Conservation (phyloP, 2,329 filamentous ascomycete species). For the Aureobasidium subglaciale region DNA sequence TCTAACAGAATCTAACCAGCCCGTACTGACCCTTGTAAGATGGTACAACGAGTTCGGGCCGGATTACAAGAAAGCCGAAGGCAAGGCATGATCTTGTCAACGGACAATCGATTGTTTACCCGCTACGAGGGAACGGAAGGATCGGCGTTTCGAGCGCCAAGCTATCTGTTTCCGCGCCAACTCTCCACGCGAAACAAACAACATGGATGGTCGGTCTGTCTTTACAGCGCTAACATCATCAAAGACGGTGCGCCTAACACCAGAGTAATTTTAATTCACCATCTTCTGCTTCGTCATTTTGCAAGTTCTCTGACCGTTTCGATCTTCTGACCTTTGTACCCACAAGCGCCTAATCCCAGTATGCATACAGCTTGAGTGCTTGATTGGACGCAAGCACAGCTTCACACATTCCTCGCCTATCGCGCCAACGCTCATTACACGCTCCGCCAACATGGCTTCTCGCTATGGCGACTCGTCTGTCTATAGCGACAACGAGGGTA, state of each 20-base stretch:
- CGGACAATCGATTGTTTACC: background rate
- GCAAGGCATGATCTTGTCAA: conserved; percentile 9
- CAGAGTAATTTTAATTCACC: background rate
- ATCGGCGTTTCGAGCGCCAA: background rate
- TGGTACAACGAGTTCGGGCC: conserved; percentile 27
- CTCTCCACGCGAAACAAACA: conserved; percentile 11
- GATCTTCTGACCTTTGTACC: background rate
- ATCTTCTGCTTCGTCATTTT: conserved; percentile 6
- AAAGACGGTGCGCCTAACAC: conserved; percentile 4
- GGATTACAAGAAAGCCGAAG: conserved; percentile 23
- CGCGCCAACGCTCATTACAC: background rate
- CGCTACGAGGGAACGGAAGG: background rate
- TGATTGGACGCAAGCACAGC: background rate
- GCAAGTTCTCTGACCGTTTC: background rate
- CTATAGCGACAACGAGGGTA: conserved; percentile 35
- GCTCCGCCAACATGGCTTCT: conserved; percentile 7
- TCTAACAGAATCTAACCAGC: background rate
- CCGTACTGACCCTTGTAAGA: background rate
- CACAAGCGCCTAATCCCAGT: conserved; percentile 4
- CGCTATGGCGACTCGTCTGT: conserved; percentile 36
- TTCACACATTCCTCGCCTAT: conserved; percentile 8
- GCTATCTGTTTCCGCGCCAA: background rate
- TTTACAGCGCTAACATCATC: background rate
- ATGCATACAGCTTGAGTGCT: conserved; percentile 1
- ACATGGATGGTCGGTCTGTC: background rate